Evolutionary conservation across 495 filamentous ascomycete species (phyloP), one percentile per base, ranked within the genome.

Genomic region (Aspergillus panamensis): DNA sequence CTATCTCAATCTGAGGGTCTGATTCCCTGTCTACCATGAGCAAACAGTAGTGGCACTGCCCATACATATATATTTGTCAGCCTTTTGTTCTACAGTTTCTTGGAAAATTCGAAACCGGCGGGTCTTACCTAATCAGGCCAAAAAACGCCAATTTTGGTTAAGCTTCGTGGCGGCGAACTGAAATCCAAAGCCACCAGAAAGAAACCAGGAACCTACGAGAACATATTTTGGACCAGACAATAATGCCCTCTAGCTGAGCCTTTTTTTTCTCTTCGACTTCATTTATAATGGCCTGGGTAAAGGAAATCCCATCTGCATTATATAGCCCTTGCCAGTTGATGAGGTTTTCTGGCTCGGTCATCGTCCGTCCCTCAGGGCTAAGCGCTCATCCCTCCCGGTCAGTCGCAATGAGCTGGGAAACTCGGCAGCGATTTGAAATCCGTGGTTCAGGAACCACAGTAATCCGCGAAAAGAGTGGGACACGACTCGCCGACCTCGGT

Each of bases 81-180:
- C n/a, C n/a, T n/a, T n/a, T n/a, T n/a, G n/a, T n/a, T n/a, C n/a
- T n/a, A n/a, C n/a, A n/a, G n/a, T n/a, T n/a, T n/a, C n/a, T n/a
- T n/a, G n/a, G n/a, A n/a, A n/a, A n/a, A n/a, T n/a, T n/a, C n/a
- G n/a, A n/a, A n/a, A n/a, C n/a, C n/a, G n/a, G n/a, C n/a, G n/a
- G n/a, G n/a, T n/a, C 19, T 45, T 45, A 45, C n/a, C 42, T 45
- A 45, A 45, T 19, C 42, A 45, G 42, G 42, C 42, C 42, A 45
- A 45, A 45, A n/a, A n/a, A 10, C 17, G 42, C 42, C 42, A 45
- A 45, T 45, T 45, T 17, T 4, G 42, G n/a, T 45, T 45, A 45
- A 45, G 42, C 42, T 45, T 45, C 42, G 19, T 45, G 5, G 42
- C n/a, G 19, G 4, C 25, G 25, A n/a, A 16, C 17, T 7, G 9